Evolutionary conservation across 805 yeast genomes (phyloP).

Genomic region (Tetrapisispora fleetii): DNA sequence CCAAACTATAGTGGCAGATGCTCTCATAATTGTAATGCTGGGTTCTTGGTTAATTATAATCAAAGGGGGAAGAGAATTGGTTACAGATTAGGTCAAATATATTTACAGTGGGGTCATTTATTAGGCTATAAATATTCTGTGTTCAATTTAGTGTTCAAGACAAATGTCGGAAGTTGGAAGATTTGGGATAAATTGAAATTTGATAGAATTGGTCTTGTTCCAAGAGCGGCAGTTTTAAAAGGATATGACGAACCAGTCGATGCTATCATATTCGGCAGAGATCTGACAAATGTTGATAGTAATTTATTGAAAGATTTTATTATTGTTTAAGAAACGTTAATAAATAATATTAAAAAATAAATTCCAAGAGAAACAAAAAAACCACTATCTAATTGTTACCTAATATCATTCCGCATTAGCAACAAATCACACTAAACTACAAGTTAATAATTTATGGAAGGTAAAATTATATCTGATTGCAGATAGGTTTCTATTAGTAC

Average conservation of each 20-base stretch:
- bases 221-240: conserved; percentile 63
- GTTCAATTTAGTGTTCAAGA: conserved; percentile 77
- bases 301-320: conserved; percentile 18
- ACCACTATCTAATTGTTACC: no score
- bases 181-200: conserved; percentile 85
- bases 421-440: no score
- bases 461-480: no score
- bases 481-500: no score
- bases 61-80: conserved; percentile 67
- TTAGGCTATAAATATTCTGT: conserved; percentile 77
- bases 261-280: conserved; percentile 71
- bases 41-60: conserved; percentile 56
- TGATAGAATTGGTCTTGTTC: conserved; percentile 63
- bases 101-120: conserved; percentile 61
- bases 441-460: no score
- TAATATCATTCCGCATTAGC: no score
- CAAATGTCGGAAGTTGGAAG: conserved; percentile 61
- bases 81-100: conserved; percentile 53
- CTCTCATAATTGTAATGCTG: conserved; percentile 82
- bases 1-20: conserved; percentile 84
- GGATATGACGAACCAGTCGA: conserved; percentile 57
- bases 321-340: background rate
- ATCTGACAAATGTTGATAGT: conserved; percentile 30
- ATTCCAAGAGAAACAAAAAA: no score
- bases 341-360: no score